A percentile compares a stretch with the other conserved stretches of the same genome.
These are phyloP conservation scores for Ceratocystis ficicola DNA, from an alignment of 2,329 filamentous ascomycete species.

Conservation along the genomic window DNA sequence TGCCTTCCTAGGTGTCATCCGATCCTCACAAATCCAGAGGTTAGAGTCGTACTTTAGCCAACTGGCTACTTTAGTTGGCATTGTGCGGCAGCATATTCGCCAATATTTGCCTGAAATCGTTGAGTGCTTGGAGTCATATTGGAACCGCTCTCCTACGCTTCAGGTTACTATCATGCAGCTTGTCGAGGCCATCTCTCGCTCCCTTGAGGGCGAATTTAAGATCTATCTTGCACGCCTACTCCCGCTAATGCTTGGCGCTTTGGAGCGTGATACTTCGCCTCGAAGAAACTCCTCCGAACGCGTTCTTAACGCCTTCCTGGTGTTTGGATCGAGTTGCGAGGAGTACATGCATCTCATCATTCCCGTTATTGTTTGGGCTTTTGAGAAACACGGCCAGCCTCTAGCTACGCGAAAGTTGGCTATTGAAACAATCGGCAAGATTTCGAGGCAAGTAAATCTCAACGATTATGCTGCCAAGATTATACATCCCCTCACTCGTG, in stretches of 20 bases:
- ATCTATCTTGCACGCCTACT: constrained; percentile 81
- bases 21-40: constrained; percentile 61
- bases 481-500: constrained; percentile 79
- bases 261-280: constrained; percentile 70
- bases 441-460: constrained; percentile 91
- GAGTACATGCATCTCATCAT: constrained; percentile 99
- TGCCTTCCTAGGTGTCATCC: constrained; percentile 81
- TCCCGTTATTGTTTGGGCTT: constrained; percentile 84
- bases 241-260: constrained; percentile 83
- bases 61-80: constrained; percentile 79
- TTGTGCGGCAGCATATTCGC: constrained; percentile 91
- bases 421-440: constrained; percentile 87
- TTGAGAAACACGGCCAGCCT: constrained; percentile 78
- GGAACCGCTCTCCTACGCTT: constrained; percentile 66
- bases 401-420: constrained; percentile 69
- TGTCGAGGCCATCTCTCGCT: constrained; percentile 85
- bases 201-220: constrained; percentile 95
- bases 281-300: constrained; percentile 75
- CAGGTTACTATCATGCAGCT: constrained; percentile 86
- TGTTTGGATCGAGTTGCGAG: constrained; percentile 90
- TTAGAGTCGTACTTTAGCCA: constrained; percentile 98
- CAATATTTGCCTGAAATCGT: constrained; percentile 82
- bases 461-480: constrained; percentile 96
- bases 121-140: constrained; percentile 76
- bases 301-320: constrained; percentile 86